Conservation (phyloP, 2,329 filamentous ascomycete genomes). For the Fusarium cicatricum region DNA sequence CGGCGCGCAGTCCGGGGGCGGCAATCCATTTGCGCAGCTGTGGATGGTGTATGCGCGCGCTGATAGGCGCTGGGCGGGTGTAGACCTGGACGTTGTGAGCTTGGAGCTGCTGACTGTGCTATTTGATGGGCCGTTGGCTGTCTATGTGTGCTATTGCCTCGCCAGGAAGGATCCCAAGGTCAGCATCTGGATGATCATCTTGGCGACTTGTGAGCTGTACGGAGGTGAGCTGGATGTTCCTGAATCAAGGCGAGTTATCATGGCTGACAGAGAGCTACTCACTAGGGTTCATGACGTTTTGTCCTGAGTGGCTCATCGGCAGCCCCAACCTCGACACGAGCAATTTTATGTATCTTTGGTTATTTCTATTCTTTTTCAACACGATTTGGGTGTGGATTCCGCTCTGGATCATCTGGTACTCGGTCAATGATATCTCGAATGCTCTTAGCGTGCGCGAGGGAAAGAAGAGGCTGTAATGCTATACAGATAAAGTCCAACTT, state of each 20-base stretch:
- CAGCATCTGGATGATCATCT: slow-evolving; percentile 69
- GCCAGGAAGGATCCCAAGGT: slow-evolving; percentile 61
- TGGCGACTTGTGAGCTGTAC: slow-evolving; percentile 73
- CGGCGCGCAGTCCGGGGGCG: slow-evolving; percentile 64
- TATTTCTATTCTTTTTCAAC: slow-evolving; percentile 75
- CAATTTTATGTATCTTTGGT: slow-evolving; percentile 74
- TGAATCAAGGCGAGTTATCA: background rate
- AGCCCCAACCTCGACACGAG: slow-evolving; percentile 69
- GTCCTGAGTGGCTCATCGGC: slow-evolving; percentile 71
- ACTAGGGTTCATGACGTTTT: slow-evolving; percentile 75
- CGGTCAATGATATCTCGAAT: slow-evolving; percentile 61
- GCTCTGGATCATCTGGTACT: slow-evolving; percentile 64
- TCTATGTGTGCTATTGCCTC: slow-evolving; percentile 68
- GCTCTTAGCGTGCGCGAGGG: slow-evolving; percentile 53
- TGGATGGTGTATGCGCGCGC: slow-evolving; percentile 76
- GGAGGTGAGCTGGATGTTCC: slow-evolving; percentile 57
- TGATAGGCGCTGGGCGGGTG: slow-evolving; percentile 69
- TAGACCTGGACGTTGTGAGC: slow-evolving; percentile 69
- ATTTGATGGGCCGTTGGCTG: slow-evolving; percentile 66
- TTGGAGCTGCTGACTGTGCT: slow-evolving; percentile 73
- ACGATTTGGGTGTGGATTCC: slow-evolving; percentile 72
- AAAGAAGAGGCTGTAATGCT: slow-evolving; percentile 44
- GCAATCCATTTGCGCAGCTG: slow-evolving; percentile 63
- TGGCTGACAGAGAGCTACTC: background rate
- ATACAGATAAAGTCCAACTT: too few relatives aligned